These are phyloP conservation scores for Claviceps capensis DNA, from an alignment of 2,329 filamentous ascomycete species.

Conservation along the genomic window DNA sequence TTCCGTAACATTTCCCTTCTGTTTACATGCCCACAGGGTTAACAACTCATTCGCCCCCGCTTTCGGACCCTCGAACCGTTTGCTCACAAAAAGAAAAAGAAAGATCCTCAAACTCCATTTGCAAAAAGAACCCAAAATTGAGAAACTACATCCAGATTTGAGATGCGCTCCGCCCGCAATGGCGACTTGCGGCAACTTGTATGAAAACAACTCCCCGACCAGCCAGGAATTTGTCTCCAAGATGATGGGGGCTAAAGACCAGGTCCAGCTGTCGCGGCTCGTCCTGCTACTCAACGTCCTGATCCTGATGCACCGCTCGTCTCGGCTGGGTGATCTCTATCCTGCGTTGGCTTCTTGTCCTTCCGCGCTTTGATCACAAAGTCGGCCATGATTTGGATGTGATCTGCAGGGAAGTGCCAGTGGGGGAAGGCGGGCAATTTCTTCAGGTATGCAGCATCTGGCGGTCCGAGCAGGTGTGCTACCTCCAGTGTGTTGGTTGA, in stretches of 20 bases:
- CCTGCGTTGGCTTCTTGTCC: constrained; percentile 56
- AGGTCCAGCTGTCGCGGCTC: constrained; percentile 1
- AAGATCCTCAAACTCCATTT: constrained; percentile 23
- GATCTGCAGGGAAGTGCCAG: constrained; percentile 88
- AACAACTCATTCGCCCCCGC: constrained; percentile 5
- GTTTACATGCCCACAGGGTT: constrained; percentile 9
- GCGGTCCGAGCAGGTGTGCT: constrained; percentile 69
- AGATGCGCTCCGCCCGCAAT: constrained; percentile 4
- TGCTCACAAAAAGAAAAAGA: not conserved
- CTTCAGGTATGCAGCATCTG: constrained; percentile 73
- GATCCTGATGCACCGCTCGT: constrained; percentile 31
- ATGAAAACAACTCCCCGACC: constrained; percentile 3
- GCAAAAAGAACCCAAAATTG: constrained; percentile 24
- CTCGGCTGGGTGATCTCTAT: constrained; percentile 42
- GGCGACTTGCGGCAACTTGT: constrained; percentile 1
- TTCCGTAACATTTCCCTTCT: constrained; percentile 4
- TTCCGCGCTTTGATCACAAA: constrained; percentile 82
- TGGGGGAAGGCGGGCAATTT: constrained; percentile 85
- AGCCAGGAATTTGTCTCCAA: not conserved
- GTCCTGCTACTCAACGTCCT: constrained; percentile 14
- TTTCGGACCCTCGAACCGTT: constrained; percentile 3
- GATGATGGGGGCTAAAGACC: not conserved
- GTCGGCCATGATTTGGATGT: constrained; percentile 78
- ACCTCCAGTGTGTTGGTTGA: constrained; percentile 81
- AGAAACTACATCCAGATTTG: constrained; percentile 24